Base-by-base conservation (phyloP, 83 land plant genomes). In the Picea abies region DNA sequence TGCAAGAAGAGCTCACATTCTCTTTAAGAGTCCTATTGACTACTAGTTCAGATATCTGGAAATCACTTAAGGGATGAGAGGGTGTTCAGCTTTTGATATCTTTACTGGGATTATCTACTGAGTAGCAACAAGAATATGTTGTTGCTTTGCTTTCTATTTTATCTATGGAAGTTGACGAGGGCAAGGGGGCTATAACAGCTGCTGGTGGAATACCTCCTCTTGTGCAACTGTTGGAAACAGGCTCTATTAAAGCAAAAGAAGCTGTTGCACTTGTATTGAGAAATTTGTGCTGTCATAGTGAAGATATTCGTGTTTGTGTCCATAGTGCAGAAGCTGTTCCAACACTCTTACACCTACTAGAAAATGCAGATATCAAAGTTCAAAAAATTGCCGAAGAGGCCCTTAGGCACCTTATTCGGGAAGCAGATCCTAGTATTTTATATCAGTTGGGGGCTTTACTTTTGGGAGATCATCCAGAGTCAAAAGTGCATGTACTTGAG, bases 141-240 rank as follows among this genome's bases (percentile, higher is more conserved):
- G 96, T 95, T 39, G 83, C 91, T 78, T 84, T 95, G 85, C 86
- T 95, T 52, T 83, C 90, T 14, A 88, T 95, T 63, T 80, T 95
- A 70, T 85, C 91, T 25, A 87, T 88, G 14, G 87, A 95, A 86
- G 88, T 85, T 78, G 94, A 90, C 89, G 96, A 92, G 56, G 88
- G 94, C 79, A 95, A 95, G 60, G 93, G 98, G 98, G 96, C 98
- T 39, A 94, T 95, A n/a, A 95, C 98, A 63, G 98, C 98, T 78
- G 95, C 96, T 69, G 98, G 98, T 71, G 98, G 98, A 11, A 95
- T 95, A 73, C 96, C 98, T 69, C 96, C 98, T 4, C 84, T 95
- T 71, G 98, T 95, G 15, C 96, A 92, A 80, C 79, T 95, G 29
- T 60, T 95, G 79, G 96, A 94, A 80, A 85, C 83, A 16, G 96